Percentiles rank a stretch among this genome's conserved stretches.
Evolutionary conservation across 2,329 filamentous ascomycete genomes (phyloP).

Genomic region (Huntiella bhutanensis): DNA sequence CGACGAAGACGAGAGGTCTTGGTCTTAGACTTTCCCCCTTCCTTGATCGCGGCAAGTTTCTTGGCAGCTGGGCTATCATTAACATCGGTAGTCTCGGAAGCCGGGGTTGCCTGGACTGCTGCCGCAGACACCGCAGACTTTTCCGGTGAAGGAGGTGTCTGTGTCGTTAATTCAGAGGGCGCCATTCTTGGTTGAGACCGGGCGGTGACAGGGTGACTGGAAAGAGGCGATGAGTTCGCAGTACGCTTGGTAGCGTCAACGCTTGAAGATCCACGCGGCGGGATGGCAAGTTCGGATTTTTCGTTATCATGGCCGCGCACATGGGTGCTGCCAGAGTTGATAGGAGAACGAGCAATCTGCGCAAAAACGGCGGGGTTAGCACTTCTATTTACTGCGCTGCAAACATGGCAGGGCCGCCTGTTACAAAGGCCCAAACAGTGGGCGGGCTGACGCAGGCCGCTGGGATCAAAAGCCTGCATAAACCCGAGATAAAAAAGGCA

Average conservation of each 20-base stretch:
- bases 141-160: too few species aligned
- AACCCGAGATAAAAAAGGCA: slow-evolving; percentile 10
- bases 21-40: slow-evolving; percentile 57
- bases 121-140: too few species aligned
- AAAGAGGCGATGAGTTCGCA: slow-evolving; percentile 52
- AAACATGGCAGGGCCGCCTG: too few species aligned
- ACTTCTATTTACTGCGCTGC: background rate
- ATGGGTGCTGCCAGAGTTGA: background rate
- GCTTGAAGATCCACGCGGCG: slow-evolving; percentile 11
- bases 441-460: too few species aligned
- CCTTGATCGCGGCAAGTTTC: slow-evolving; percentile 71
- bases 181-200: too few species aligned
- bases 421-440: too few species aligned
- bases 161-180: too few species aligned
- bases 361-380: background rate
- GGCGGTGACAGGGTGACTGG: slow-evolving; percentile 47
- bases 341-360: background rate
- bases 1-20: slow-evolving; percentile 74
- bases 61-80: slow-evolving; percentile 55
- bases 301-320: slow-evolving; percentile 2
- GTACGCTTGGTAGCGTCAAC: slow-evolving; percentile 44
- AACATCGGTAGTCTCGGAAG: slow-evolving; percentile 16
- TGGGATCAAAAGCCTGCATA: background rate
- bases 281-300: slow-evolving; percentile 8
- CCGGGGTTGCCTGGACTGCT: background rate